These are phyloP conservation scores for Angomonas deanei DNA, from an alignment of 208 protist genomes.

Conservation along the genomic window DNA sequence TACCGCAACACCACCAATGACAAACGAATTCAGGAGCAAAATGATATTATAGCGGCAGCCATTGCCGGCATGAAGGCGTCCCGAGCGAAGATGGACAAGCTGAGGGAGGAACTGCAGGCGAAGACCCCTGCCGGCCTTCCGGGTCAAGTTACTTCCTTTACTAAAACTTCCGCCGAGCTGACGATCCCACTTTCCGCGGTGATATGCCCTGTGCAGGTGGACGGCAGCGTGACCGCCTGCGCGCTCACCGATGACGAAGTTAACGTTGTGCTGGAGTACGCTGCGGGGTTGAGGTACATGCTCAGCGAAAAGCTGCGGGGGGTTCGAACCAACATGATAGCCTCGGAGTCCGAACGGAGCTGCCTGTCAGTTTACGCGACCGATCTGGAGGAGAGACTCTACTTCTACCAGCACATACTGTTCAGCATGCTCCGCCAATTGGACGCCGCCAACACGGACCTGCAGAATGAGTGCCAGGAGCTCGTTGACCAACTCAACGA, in stretches of 20 bases:
- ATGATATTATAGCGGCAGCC: constrained; percentile 40
- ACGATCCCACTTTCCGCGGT: constrained; percentile 45
- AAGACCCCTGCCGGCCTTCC: constrained; percentile 14
- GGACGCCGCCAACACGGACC: constrained; percentile 4
- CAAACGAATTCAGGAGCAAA: constrained; percentile 56
- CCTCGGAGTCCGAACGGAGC: constrained; percentile 29
- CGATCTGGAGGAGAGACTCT: constrained; percentile 50
- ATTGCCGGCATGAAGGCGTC: constrained; percentile 60
- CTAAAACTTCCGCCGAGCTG: constrained; percentile 39
- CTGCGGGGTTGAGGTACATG: constrained; percentile 24
- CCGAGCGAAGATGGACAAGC: constrained; percentile 52
- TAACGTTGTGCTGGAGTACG: constrained; percentile 23
- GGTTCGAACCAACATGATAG: constrained; percentile 15
- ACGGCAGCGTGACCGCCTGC: constrained; percentile 30
- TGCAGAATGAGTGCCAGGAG: constrained; percentile 36
- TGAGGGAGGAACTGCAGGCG: constrained; percentile 49
- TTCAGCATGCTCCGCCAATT: constrained; percentile 15
- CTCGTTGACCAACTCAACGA: constrained; percentile 28
- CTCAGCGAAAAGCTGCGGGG: constrained; percentile 23
- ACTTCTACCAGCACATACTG: constrained; percentile 40
- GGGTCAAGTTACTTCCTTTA: constrained; percentile 54
- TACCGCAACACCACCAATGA: constrained; percentile 44
- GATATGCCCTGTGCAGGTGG: constrained; percentile 44
- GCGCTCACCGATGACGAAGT: constrained; percentile 64
- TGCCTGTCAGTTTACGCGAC: constrained; percentile 39